phyloP scores from a whole-genome alignment of 768 basidiomycete genomes.

The Phanerodontia chrysosporium region DNA sequence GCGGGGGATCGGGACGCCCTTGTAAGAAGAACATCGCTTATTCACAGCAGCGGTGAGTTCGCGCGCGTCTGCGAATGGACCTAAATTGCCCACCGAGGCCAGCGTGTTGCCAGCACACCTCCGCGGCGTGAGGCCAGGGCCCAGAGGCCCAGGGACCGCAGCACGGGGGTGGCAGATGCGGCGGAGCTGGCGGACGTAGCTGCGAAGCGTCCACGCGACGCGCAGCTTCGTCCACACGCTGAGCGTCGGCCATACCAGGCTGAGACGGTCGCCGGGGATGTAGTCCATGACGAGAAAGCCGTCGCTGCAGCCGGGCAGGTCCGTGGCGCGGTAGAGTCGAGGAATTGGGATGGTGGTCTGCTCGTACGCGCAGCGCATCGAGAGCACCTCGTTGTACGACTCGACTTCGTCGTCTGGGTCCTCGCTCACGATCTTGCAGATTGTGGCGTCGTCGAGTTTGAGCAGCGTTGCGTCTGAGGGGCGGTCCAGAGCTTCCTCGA shows the following conservation, averaged over 20 bases:
- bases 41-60: background rate
- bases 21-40: too few species aligned
- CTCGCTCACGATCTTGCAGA: background rate
- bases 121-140: background rate
- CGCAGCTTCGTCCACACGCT: conserved; percentile 19
- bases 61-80: background rate
- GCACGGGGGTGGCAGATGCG: background rate
- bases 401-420: background rate
- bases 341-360: conserved; percentile 16
- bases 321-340: conserved; percentile 9
- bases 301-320: too few species aligned
- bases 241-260: conserved; percentile 23
- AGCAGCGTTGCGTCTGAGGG: background rate
- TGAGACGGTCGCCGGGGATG: conserved; percentile 23
- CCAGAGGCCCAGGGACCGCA: conserved; percentile 3
- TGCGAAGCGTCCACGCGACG: conserved; percentile 25
- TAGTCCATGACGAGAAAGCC: conserved; percentile 19
- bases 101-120: background rate
- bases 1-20: background rate
- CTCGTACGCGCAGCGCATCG: background rate
- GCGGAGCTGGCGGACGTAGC: conserved; percentile 26
- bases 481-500: background rate
- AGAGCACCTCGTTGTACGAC: background rate
- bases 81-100: background rate
- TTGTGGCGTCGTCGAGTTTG: background rate